A percentile compares a stretch with the other conserved stretches of the same genome.
Evolutionary conservation across 306 rosid genomes (phyloP).

Genomic region (Hippophae tibetana): DNA sequence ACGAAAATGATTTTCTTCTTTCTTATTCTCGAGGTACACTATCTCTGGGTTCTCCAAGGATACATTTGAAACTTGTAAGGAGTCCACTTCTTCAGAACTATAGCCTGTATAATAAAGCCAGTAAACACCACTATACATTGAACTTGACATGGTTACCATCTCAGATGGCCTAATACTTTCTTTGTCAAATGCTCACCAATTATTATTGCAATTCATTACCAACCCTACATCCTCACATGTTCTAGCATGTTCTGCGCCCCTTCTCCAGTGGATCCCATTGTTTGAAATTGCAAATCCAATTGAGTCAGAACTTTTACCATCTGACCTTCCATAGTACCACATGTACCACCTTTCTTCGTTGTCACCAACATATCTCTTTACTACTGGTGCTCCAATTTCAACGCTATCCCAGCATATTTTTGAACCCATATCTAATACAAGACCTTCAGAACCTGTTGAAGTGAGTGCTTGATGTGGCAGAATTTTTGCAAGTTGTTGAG

Average conservation of each 20-base stretch:
- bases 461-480: slow-evolving; percentile 15
- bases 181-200: slow-evolving; percentile 81
- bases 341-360: slow-evolving; percentile 82
- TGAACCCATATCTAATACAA: slow-evolving; percentile 55
- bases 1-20: slow-evolving; percentile 3
- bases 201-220: slow-evolving; percentile 48
- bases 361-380: slow-evolving; percentile 64
- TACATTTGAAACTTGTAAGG: slow-evolving; percentile 11
- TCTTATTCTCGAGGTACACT: slow-evolving; percentile 5
- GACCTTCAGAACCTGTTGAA: slow-evolving; percentile 30
- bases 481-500: slow-evolving; percentile 16
- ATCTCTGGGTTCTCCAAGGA: not conserved
- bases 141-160: slow-evolving; percentile 64
- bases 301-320: slow-evolving; percentile 3
- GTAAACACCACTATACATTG: slow-evolving; percentile 49
- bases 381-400: slow-evolving; percentile 64
- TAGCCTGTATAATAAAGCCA: slow-evolving; percentile 71
- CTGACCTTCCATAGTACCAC: slow-evolving; percentile 67
- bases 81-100: slow-evolving; percentile 32
- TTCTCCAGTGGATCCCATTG: slow-evolving; percentile 80
- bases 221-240: slow-evolving; percentile 47
- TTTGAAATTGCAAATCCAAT: slow-evolving; percentile 70
- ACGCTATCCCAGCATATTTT: slow-evolving; percentile 51
- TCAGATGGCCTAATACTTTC: slow-evolving; percentile 55
- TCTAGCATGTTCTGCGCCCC: slow-evolving; percentile 44